These are phyloP conservation scores for Capillidium heterosporum DNA, from an alignment of 371 early-diverging fungal species.

Conservation along the genomic window DNA sequence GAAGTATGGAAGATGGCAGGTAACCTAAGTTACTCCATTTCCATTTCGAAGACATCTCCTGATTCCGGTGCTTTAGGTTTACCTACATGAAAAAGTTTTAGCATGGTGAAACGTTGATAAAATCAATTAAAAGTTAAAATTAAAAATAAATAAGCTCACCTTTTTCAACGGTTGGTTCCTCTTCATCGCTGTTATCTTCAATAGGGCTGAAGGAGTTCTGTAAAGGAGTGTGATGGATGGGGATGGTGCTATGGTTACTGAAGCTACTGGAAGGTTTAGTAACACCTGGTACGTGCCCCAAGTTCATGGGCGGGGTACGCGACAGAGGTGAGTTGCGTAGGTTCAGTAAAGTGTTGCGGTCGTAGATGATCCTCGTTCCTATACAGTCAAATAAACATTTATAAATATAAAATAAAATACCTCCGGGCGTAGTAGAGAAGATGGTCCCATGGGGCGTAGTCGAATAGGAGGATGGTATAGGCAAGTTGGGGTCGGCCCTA, in stretches of 20 bases:
- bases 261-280: conserved; percentile 21
- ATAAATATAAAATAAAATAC: conserved; percentile 11
- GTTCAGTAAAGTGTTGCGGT: conserved; percentile 36
- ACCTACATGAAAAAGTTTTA: too few relatives aligned
- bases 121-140: background rate
- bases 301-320: conserved; percentile 34
- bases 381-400: background rate
- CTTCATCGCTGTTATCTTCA: background rate
- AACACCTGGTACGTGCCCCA: conserved; percentile 42
- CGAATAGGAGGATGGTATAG: conserved; percentile 28
- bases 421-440: conserved; percentile 37
- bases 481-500: conserved; percentile 24
- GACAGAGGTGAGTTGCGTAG: conserved; percentile 42
- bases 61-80: conserved; percentile 5
- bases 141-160: background rate
- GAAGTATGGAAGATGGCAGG: background rate
- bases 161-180: background rate
- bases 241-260: conserved; percentile 6
- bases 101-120: too few relatives aligned
- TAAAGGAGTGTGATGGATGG: conserved; percentile 10
- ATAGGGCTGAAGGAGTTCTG: conserved; percentile 12
- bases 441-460: conserved; percentile 38
- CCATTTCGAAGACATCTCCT: conserved; percentile 11
- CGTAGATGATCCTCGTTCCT: conserved; percentile 44
- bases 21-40: conserved; percentile 8